phyloP scores from a whole-genome alignment of 805 yeast genomes.

The Wickerhamiella occidentalis region DNA sequence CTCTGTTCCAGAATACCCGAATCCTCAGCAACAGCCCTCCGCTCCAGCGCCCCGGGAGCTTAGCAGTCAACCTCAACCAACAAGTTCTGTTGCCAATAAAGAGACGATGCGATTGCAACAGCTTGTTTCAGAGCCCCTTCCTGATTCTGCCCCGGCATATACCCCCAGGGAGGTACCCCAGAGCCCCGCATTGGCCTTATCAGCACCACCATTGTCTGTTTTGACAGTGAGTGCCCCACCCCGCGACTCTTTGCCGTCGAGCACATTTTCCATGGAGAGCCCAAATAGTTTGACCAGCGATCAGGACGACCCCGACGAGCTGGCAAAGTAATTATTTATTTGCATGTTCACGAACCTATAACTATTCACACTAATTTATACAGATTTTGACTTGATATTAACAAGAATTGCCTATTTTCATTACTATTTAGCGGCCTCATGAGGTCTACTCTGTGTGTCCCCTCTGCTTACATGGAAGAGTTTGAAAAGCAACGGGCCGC shows the following conservation, averaged over 20 bases:
- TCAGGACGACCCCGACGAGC: background rate
- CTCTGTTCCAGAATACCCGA: conserved; percentile 6
- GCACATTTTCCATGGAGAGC: background rate
- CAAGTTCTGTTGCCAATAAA: background rate
- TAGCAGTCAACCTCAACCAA: background rate
- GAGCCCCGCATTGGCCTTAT: background rate
- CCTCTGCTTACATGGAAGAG: conserved; percentile 28
- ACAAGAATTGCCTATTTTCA: no score
- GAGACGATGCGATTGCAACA: conserved; percentile 3
- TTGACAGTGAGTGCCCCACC: background rate
- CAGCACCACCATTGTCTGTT: background rate
- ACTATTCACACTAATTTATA: no score
- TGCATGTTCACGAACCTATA: background rate
- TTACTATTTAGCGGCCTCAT: no score
- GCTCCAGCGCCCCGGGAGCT: background rate
- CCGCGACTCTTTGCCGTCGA: background rate
- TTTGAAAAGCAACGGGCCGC: conserved; percentile 58
- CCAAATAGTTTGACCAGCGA: background rate
- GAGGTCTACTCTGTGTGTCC: no score
- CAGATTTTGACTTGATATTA: no score
- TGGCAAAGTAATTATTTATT: background rate
- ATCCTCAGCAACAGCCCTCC: background rate
- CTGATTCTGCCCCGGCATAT: conserved; percentile 9
- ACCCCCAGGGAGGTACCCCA: background rate
- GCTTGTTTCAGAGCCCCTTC: conserved; percentile 7